These are phyloP conservation scores for Ploettnerulaceae sp. DNA, from an alignment of 2,329 filamentous ascomycete species.

Conservation along the genomic window DNA sequence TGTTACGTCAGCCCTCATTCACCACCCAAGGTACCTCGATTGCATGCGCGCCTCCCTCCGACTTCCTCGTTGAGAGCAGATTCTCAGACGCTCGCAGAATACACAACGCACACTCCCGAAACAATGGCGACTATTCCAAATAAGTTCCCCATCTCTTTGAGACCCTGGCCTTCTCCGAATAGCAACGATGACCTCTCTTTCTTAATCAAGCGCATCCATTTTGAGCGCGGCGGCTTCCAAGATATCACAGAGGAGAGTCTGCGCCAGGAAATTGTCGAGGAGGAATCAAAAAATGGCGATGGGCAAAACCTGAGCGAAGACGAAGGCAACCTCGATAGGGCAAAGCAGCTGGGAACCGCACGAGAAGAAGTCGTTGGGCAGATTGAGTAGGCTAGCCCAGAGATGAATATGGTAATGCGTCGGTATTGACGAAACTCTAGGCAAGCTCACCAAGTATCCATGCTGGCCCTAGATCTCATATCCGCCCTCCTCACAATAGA, in stretches of 20 bases:
- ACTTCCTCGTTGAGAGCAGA: no score
- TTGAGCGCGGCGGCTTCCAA: conserved; percentile 76
- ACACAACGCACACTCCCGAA: neutral
- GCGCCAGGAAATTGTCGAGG: conserved; percentile 58
- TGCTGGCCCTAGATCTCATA: conserved; percentile 73
- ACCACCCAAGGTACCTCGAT: no score
- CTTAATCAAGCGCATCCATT: conserved; percentile 74
- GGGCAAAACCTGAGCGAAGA: conserved; percentile 45
- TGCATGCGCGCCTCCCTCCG: no score
- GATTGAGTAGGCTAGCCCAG: conserved; percentile 45
- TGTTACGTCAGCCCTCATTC: no score
- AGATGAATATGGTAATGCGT: no score
- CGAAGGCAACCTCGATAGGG: conserved; percentile 37
- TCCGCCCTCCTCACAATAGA: conserved; percentile 82
- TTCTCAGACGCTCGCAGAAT: no score
- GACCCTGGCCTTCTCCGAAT: conserved; percentile 52
- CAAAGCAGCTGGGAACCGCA: conserved; percentile 38
- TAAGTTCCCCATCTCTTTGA: conserved; percentile 53
- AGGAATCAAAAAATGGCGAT: conserved; percentile 37
- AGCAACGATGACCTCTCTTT: conserved; percentile 56
- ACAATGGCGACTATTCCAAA: conserved; percentile 36
- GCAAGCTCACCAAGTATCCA: conserved; percentile 53
- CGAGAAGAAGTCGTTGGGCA: conserved; percentile 53
- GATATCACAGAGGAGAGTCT: conserved; percentile 71
- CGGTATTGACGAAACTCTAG: conserved; percentile 24